phyloP scores from a whole-genome alignment of 257 asterid species.

The Nicotiana sylvestris region DNA sequence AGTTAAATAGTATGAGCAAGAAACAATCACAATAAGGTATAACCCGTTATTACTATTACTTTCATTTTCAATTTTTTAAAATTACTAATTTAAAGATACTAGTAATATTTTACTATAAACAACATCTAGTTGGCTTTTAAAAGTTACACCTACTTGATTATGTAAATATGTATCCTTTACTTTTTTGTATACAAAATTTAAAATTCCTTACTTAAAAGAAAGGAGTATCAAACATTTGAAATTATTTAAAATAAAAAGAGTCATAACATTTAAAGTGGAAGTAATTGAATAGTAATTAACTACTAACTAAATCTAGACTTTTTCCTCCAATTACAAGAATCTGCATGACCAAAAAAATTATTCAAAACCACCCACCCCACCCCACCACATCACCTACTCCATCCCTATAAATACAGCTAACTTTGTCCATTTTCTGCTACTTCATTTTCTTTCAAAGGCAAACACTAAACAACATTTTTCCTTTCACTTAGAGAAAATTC shows the following conservation, averaged over 20 bases:
- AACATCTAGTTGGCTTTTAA: neutral
- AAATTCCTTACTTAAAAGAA: neutral
- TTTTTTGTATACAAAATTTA: neutral
- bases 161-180: too few relatives aligned
- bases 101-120: too few relatives aligned
- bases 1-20: too few relatives aligned
- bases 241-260: neutral
- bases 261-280: neutral
- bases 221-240: neutral
- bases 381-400: too few relatives aligned
- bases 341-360: neutral
- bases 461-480: neutral
- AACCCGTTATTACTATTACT: too few relatives aligned
- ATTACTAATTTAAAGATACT: too few relatives aligned
- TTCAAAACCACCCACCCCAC: too few relatives aligned
- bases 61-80: too few relatives aligned
- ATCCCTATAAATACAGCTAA: neutral
- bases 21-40: too few relatives aligned
- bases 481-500: neutral
- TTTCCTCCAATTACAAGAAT: neutral
- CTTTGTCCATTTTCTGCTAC: neutral
- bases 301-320: neutral
- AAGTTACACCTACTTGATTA: neutral
- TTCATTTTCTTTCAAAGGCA: neutral
- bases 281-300: neutral